Evolutionary conservation across 2,329 filamentous ascomycete genomes (phyloP), one percentile per base, ranked within the genome.

Genomic region (Curvularia verruculosa): DNA sequence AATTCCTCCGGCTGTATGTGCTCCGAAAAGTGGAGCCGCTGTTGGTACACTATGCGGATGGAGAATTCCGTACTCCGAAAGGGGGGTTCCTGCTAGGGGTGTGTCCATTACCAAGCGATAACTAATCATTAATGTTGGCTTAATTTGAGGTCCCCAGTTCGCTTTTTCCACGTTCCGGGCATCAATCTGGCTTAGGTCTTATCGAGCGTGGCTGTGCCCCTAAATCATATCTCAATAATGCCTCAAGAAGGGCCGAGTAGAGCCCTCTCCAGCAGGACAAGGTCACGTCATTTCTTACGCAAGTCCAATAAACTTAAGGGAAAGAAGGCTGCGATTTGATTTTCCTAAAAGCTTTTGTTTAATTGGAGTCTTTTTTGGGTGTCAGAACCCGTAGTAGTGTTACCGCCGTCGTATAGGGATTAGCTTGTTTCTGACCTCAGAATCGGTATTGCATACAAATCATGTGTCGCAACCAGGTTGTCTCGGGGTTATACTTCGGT

Each of bases 201-300:
- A 44, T 29, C n/a, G 41, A 24, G 41, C 13, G 41, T 44, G 41
- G 41, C 41, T 28, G 39, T 41, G 18, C 28, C 37, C 31, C 28
- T 34, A 29, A 26, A 18, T 28, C 15, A 40, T 8, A 41, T 12
- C 26, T 23, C 9, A 29, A n/a, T 7, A 44, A 28, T 28, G 24
- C 41, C 41, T 44, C 15, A 28, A 44, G 15, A 44, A 44, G 41
- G 41, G 41, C 41, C 41, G 41, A 44, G 41, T 44, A 3, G 37
- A 18, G 37, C 3, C 6, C 15, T n/a, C 34, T 36, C 28, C 34
- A 36, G 34, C 34, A 36, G 34, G 34, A 36, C 15, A 36, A 36
- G 15, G 34, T 36, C 34, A 13, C 15, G 34, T 36, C 15, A 36
- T 36, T 36, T 36, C 34, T 36, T 36, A 36, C 37, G 37, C 37